phyloP scores from a whole-genome alignment of 2,329 filamentous ascomycete genomes.

The Emmonsiellopsis sp. region DNA sequence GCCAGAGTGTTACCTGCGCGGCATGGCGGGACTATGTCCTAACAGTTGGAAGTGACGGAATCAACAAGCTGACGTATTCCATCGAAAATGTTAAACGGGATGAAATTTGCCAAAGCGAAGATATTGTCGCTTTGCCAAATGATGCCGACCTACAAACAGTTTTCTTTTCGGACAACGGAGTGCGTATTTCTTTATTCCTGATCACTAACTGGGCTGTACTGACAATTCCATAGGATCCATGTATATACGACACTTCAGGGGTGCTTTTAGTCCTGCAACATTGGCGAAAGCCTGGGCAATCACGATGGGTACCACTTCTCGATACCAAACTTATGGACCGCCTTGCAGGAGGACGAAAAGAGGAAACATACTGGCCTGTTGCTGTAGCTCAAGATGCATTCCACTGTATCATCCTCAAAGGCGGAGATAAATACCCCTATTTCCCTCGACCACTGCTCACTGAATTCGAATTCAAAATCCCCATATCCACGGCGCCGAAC shows the following conservation, averaged over 20 bases:
- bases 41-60: conserved; percentile 81
- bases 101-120: conserved; percentile 89
- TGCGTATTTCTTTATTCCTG: conserved; percentile 33
- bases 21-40: conserved; percentile 96
- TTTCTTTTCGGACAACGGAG: conserved; percentile 87
- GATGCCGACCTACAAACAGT: conserved; percentile 66
- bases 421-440: conserved; percentile 84
- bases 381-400: conserved; percentile 87
- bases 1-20: conserved; percentile 83
- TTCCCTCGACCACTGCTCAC: conserved; percentile 82
- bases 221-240: conserved; percentile 59
- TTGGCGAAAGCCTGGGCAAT: conserved; percentile 79
- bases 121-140: conserved; percentile 74
- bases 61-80: conserved; percentile 71
- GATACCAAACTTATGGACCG: conserved; percentile 80
- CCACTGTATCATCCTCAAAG: conserved; percentile 98
- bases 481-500: conserved; percentile 52
- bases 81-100: conserved; percentile 93
- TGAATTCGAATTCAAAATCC: conserved; percentile 87
- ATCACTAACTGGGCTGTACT: neutral
- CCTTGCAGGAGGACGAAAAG: conserved; percentile 72
- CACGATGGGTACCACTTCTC: conserved; percentile 82
- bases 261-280: conserved; percentile 80
- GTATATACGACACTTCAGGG: conserved; percentile 89
- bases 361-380: conserved; percentile 89